Percentiles rank a stretch among this genome's conserved stretches.
Conservation (phyloP, 495 filamentous ascomycete species). For the Melanomma pulvis-pyrius region DNA sequence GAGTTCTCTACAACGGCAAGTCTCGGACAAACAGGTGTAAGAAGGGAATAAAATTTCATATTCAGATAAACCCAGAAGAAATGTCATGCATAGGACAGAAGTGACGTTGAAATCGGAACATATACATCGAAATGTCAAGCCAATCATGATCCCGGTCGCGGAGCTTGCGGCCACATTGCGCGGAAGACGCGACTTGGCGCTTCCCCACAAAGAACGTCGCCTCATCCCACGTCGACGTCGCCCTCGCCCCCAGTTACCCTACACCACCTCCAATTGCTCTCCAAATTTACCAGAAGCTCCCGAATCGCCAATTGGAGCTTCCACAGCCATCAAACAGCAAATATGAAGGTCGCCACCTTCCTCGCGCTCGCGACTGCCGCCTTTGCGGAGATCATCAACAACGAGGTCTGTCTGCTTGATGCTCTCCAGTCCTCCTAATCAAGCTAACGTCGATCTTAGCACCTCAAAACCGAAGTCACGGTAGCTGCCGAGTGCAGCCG, state of each 20-base stretch:
- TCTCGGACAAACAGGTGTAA: too few relatives aligned
- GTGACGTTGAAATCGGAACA: background rate
- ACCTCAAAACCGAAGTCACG: constrained; percentile 48
- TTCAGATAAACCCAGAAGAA: too few relatives aligned
- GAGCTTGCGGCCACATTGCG: background rate
- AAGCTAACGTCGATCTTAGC: constrained; percentile 32
- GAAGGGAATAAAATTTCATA: too few relatives aligned
- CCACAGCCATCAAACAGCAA: background rate
- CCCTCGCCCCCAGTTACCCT: background rate
- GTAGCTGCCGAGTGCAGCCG: constrained; percentile 44
- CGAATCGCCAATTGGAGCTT: background rate
- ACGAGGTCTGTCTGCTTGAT: constrained; percentile 1
- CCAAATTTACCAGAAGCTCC: background rate
- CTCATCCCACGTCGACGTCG: background rate
- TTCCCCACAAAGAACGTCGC: constrained; percentile 11
- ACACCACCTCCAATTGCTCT: background rate
- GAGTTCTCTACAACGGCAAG: too few relatives aligned
- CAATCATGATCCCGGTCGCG: background rate
- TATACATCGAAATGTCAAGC: background rate
- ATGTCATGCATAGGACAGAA: too few relatives aligned
- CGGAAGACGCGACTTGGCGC: background rate
- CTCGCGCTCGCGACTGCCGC: constrained; percentile 36
- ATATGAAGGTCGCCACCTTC: constrained; percentile 37
- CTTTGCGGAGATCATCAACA: constrained; percentile 30
- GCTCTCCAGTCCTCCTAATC: background rate